These are phyloP conservation scores for Brachypodium distachyon DNA, from an alignment of 202 grass and related monocot genomes.

Conservation along the genomic window DNA sequence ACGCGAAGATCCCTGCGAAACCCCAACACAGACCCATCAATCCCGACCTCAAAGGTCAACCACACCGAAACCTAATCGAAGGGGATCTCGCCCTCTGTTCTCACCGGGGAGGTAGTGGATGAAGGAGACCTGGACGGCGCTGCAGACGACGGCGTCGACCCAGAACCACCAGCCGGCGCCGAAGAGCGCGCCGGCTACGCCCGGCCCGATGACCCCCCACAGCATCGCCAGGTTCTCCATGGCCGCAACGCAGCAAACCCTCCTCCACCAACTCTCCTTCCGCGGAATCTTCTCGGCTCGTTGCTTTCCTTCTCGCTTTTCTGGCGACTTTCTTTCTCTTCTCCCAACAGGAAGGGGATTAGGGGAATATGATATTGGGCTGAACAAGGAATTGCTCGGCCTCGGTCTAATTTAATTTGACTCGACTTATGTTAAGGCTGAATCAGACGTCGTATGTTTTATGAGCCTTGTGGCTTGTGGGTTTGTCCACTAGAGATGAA, in stretches of 20 bases:
- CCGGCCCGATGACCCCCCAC: slow-evolving; percentile 81
- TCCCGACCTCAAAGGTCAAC: background rate
- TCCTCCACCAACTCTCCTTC: slow-evolving; percentile 22
- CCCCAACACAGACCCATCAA: background rate
- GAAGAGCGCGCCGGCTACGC: slow-evolving; percentile 82
- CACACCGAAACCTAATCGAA: background rate
- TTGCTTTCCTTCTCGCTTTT: background rate
- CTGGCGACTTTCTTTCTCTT: background rate
- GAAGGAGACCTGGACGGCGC: slow-evolving; percentile 73
- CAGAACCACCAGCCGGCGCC: slow-evolving; percentile 97
- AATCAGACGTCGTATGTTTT: no score
- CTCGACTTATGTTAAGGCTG: background rate
- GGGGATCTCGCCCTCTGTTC: background rate
- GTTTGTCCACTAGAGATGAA: no score
- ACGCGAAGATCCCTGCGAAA: slow-evolving; percentile 72
- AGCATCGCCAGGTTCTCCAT: slow-evolving; percentile 69
- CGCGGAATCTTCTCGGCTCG: slow-evolving; percentile 4
- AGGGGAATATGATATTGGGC: background rate
- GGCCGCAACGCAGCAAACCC: background rate
- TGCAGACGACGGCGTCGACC: slow-evolving; percentile 96
- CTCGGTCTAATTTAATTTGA: background rate
- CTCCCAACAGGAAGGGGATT: background rate
- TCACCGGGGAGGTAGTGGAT: slow-evolving; percentile 97
- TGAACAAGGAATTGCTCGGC: background rate
- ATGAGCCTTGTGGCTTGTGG: no score